These are phyloP conservation scores for Kodamaea fukazawae DNA, from an alignment of 805 yeast species.

Conservation along the genomic window DNA sequence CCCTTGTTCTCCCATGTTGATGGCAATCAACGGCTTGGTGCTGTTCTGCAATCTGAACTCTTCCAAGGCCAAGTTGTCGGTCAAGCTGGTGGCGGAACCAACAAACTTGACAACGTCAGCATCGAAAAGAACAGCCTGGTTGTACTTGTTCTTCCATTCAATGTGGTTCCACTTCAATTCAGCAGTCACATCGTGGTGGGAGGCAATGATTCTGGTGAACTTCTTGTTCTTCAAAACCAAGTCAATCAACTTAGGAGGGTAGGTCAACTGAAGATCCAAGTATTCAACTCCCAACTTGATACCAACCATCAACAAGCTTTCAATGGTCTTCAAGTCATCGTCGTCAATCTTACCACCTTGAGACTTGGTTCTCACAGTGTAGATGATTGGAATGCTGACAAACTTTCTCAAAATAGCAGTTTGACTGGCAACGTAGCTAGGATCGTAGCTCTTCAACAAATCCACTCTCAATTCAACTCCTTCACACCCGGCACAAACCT, in stretches of 20 bases:
- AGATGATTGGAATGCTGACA: conserved; percentile 70
- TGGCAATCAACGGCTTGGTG: conserved; percentile 69
- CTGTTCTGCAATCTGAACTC: conserved; percentile 58
- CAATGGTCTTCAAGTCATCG: conserved; percentile 45
- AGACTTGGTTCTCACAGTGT: conserved; percentile 69
- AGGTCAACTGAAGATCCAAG: conserved; percentile 75
- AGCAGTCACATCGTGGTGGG: conserved; percentile 75
- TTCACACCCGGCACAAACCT: conserved; percentile 63
- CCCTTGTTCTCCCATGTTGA: conserved; percentile 77
- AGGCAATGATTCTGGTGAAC: conserved; percentile 72
- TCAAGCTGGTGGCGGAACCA: conserved; percentile 62
- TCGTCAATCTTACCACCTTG: conserved; percentile 87
- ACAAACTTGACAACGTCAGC: conserved; percentile 82
- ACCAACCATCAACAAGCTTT: conserved; percentile 56
- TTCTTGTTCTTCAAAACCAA: conserved; percentile 52
- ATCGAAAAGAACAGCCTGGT: conserved; percentile 59
- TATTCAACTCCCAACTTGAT: conserved; percentile 76
- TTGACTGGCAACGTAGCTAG: conserved; percentile 67
- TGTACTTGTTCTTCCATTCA: conserved; percentile 74
- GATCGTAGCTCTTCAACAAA: conserved; percentile 49
- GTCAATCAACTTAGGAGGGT: conserved; percentile 55
- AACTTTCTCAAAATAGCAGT: conserved; percentile 64
- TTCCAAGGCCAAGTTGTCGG: conserved; percentile 72
- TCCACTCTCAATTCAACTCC: conserved; percentile 88
- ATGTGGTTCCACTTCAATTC: conserved; percentile 59